Percentiles rank a stretch among this genome's conserved stretches.
phyloP scores from a whole-genome alignment of 768 basidiomycete genomes.

The Mycena rebaudengoi region DNA sequence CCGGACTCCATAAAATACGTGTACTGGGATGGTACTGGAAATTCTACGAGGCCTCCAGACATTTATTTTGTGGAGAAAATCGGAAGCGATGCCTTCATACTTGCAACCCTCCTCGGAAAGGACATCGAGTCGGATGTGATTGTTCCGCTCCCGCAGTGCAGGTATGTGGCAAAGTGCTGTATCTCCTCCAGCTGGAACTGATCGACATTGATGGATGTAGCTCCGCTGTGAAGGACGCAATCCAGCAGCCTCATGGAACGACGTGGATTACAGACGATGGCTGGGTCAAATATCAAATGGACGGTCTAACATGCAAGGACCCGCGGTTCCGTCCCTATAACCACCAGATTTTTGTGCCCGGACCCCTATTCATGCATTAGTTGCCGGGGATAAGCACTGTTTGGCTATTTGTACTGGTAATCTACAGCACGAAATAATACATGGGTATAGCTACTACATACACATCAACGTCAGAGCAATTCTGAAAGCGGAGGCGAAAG shows the following conservation, averaged over 20 bases:
- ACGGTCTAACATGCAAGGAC: not conserved
- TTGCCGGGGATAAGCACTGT: not conserved
- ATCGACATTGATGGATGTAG: not conserved
- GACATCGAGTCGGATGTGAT: not conserved
- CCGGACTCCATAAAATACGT: slow-evolving; percentile 6
- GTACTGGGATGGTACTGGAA: not conserved
- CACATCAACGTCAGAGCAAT: no score
- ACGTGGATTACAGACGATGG: slow-evolving; percentile 4
- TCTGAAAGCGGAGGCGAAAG: no score
- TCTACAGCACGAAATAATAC: not conserved
- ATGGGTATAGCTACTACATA: no score
- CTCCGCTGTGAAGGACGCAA: not conserved
- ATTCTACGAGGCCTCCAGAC: not conserved
- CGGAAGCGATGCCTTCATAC: not conserved
- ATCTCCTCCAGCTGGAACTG: not conserved
- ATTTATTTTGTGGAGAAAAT: slow-evolving; percentile 11
- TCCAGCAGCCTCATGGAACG: not conserved
- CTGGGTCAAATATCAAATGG: not conserved
- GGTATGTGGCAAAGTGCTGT: not conserved
- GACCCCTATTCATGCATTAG: not conserved
- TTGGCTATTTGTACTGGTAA: not conserved
- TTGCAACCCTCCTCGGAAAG: slow-evolving; percentile 6
- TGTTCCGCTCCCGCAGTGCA: not conserved
- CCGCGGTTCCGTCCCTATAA: not conserved
- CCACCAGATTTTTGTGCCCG: slow-evolving; percentile 11